Base-by-base conservation (phyloP, 352 stramenopile genomes). In the Globisporangium takayamanum region DNA sequence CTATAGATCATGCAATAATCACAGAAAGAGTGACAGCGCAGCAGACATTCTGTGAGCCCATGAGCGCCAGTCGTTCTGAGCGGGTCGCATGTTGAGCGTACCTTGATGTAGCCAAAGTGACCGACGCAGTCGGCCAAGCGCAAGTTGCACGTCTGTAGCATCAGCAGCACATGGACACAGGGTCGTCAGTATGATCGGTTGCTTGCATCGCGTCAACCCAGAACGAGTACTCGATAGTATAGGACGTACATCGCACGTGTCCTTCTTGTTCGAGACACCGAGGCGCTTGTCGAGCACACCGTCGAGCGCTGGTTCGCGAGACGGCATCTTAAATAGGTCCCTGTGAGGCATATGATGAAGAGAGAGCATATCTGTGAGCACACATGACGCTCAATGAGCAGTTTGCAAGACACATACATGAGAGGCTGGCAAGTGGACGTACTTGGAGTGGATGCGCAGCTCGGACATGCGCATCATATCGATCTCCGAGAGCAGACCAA, bases 81-180 rank as follows among this genome's bases (percentile, higher is more conserved):
- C 33, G 4, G 28, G 33, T 3, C 2, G 28, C 22, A 36, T 61
- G 15, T 12, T 30, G 15, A 26, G 3, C 18, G n/a, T 12, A 57
- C 57, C 50, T 97, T 88, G 69, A 99, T 98, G 80, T 99, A 98
- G 20, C 97, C 97, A 80, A 98, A 99, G 71, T 99, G 97, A 16
- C 97, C 98, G 6, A 98, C 94, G 69, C 97, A 99, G 69, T 99
- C 97, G 12, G 89, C 77, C 30, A 99, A 70, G 55, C 98, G 98
- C 47, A 97, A 57, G 56, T 92, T 72, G 53, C 85, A 95, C 18
- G 85, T 95, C 47, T 79, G 50, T 16, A 30, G n/a, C 6, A 41
- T 95, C 47, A 76, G 50, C 12, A 30, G n/a, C 6, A 41, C 2
- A 26, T 11, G 36, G 11, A 22, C 5, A n/a, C 14, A 46, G 44